phyloP scores from a whole-genome alignment of 345 rosid species.

The Populus alba region DNA sequence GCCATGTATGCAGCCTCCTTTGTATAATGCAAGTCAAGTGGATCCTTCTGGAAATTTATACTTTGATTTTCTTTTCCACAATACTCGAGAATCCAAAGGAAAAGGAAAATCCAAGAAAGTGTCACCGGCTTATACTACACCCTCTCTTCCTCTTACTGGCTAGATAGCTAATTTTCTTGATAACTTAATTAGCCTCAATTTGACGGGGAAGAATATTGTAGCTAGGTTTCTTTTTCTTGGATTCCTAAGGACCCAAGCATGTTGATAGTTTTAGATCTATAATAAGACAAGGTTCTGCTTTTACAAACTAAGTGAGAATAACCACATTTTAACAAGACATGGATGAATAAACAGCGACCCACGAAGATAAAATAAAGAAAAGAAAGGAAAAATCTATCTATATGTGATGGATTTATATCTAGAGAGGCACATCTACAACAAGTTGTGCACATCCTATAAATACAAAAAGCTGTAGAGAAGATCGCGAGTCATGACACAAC shows the following conservation, averaged over 20 bases:
- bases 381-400: background rate
- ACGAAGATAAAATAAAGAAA: background rate
- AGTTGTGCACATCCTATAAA: slow-evolving; percentile 3
- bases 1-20: background rate
- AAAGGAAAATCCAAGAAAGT: background rate
- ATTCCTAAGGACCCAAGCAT: slow-evolving; percentile 24
- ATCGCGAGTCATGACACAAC: background rate
- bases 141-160: background rate
- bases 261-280: slow-evolving; percentile 7
- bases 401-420: slow-evolving; percentile 4
- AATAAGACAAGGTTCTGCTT: slow-evolving; percentile 49
- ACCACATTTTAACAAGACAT: background rate
- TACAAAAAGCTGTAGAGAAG: background rate
- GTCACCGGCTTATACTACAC: background rate
- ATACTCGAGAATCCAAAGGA: slow-evolving; percentile 4
- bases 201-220: background rate
- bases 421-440: background rate
- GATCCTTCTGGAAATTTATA: slow-evolving; percentile 17
- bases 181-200: background rate
- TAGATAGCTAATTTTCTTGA: background rate
- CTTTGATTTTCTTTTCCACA: slow-evolving; percentile 11
- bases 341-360: background rate
- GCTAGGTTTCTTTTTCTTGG: slow-evolving; percentile 16
- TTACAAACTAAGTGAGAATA: slow-evolving; percentile 16
- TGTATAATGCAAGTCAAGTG: slow-evolving; percentile 17